Evolutionary conservation across 2,329 filamentous ascomycete genomes (phyloP).

Genomic region (Drechslerella coelobrocha): DNA sequence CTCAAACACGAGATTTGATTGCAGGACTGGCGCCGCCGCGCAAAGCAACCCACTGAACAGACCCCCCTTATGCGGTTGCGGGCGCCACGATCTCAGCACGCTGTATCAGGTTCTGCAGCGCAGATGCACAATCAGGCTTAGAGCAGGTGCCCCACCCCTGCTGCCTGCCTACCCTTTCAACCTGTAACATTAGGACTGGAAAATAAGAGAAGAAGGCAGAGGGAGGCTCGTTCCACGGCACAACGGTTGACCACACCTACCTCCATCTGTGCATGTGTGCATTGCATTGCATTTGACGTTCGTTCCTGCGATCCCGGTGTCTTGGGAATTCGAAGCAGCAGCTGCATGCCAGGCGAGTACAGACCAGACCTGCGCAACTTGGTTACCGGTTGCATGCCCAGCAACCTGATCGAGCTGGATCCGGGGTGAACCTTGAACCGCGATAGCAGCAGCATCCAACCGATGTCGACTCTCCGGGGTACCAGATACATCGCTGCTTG

Average conservation of each 20-base stretch:
- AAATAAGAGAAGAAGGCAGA: slow-evolving; percentile 2
- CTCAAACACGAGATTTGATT: too few relatives aligned
- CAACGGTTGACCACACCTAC: slow-evolving; percentile 13
- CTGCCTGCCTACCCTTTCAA: slow-evolving; percentile 36
- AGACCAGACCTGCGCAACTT: slow-evolving; percentile 12
- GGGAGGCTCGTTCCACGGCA: neutral
- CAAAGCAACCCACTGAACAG: too few relatives aligned
- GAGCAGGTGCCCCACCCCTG: slow-evolving; percentile 38
- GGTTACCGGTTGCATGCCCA: slow-evolving; percentile 23
- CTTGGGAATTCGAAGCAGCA: too few relatives aligned
- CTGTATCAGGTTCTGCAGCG: slow-evolving; percentile 50
- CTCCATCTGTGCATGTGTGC: slow-evolving; percentile 9
- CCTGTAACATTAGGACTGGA: slow-evolving; percentile 34
- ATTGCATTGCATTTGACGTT: slow-evolving; percentile 7
- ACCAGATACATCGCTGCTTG: slow-evolving; percentile 40
- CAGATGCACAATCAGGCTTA: slow-evolving; percentile 38
- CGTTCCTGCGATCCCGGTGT: neutral
- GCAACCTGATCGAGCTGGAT: slow-evolving; percentile 12
- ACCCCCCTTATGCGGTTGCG: too few relatives aligned
- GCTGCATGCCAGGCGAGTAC: too few relatives aligned
- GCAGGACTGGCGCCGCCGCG: too few relatives aligned
- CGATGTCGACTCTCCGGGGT: slow-evolving; percentile 4
- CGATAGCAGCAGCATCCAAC: neutral
- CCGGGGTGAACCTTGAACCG: slow-evolving; percentile 24
- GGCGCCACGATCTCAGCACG: slow-evolving; percentile 22